Evolutionary conservation across 371 early-diverging fungal genomes (phyloP), one percentile per base, ranked within the genome.

Genomic region (Quaeritorhiza haematococci): DNA sequence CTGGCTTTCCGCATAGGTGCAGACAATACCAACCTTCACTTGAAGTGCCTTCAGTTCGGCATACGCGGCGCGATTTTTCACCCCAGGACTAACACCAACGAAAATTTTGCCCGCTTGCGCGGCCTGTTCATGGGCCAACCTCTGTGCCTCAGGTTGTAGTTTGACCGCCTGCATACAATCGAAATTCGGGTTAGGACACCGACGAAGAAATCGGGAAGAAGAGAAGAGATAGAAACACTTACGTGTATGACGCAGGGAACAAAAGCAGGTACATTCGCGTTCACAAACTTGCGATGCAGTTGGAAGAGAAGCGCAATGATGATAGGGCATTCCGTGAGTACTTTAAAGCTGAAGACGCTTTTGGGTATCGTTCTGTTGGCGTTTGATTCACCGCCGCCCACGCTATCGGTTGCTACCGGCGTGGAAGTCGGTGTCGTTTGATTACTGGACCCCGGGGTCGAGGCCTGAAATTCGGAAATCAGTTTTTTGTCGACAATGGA

Each of bases 221-320:
- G 4, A 5, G 28, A 38, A 19, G 57, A 24, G 54, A 17, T 23
- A 49, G 15, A 19, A 51, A 3, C 17, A 23, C 66, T 38, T 78
- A 89, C 90, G 66, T 84, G 80, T 58, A 95, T 83, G 33, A 94
- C 90, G n/a, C 88, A 73, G 0, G 94, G 93, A 3, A 97, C 83
- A 59, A 97, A 91, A 46, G 78, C 80, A 54, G 83, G 82, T 19
- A 95, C 88, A 61, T 91, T 90, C 26, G 79, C 80, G 23, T 78
- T 76, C 19, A 92, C 90, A 49, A 84, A 86, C 41, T 87, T 84
- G 44, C 89, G 79, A 71, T 93, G 82, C 5, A 83, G 62, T 75
- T 95, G 95, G 60, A 96, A 92, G 7, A 96, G 74, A 13, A 96
- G 74, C 0, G 95, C 98, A n/a, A 98, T 89, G 47, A 97, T 96